Evolutionary conservation across 306 rosid species (phyloP).

Genomic region (Biancaea sappan): DNA sequence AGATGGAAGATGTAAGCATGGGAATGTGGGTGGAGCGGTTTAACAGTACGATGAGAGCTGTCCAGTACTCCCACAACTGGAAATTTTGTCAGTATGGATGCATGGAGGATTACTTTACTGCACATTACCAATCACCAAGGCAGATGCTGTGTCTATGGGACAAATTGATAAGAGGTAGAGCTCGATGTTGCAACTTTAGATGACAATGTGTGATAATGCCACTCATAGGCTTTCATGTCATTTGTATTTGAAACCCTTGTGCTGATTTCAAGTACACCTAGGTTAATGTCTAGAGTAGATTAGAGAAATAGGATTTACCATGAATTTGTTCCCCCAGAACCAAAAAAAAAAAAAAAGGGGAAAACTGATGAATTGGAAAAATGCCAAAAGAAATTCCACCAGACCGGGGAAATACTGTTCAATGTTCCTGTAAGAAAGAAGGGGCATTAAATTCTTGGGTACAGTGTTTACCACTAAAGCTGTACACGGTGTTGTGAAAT

Average conservation of each 20-base stretch:
- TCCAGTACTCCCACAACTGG: constrained; percentile 95
- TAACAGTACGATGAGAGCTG: constrained; percentile 47
- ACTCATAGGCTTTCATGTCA: constrained; percentile 19
- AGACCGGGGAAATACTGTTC: background rate
- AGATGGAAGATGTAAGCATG: constrained; percentile 99
- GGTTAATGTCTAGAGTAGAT: constrained; percentile 26
- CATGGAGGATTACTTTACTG: constrained; percentile 83
- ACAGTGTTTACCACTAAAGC: background rate
- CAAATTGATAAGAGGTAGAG: constrained; percentile 75
- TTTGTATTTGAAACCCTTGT: constrained; percentile 7
- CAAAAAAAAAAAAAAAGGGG: background rate
- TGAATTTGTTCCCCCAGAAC: background rate
- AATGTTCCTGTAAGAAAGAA: background rate
- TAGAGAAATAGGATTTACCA: constrained; percentile 32
- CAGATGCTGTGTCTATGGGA: constrained; percentile 97
- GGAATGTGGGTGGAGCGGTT: constrained; percentile 98
- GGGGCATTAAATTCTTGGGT: background rate
- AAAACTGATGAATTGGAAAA: constrained; percentile 7
- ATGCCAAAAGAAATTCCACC: background rate
- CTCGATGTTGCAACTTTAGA: constrained; percentile 91
- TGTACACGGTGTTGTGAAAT: background rate
- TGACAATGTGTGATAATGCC: constrained; percentile 32
- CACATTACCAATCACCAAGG: constrained; percentile 98
- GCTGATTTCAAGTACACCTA: constrained; percentile 23
- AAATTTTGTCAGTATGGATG: constrained; percentile 98